Evolutionary conservation across 2,329 filamentous ascomycete species (phyloP), one percentile per base, ranked within the genome.

Genomic region (Arthrobotrys pseudoclavata): DNA sequence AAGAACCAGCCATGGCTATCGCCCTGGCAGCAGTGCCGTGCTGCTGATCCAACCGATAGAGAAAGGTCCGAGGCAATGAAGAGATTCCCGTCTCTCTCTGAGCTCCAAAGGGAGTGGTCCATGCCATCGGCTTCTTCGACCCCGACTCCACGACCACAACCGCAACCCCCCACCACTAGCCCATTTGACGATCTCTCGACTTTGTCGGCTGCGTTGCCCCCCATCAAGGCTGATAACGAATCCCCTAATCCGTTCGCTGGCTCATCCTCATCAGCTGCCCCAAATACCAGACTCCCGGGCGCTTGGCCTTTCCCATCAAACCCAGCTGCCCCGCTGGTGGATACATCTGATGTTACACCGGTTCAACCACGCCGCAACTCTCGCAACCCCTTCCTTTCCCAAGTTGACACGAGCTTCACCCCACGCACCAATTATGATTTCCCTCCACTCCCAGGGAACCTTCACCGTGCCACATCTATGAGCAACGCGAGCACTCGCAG

Each of bases 51-150:
- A 12, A 40, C 40, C 5, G 72, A 76, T 61, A 42, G 40, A 26
- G 72, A 69, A 53, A 76, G 72, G 22, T 76, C 72, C 6, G 75
- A 78, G 42, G 79, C 77, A 50, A 80, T 81, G 79, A 79, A 72
- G 52, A 79, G 79, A 47, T 81, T 80, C 62, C 80, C 80, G 31
- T 81, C 80, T 42, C 69, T 80, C 15, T 79, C 80, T 6, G 79
- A 79, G 48, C 78, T 81, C 20, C 70, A 80, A 34, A 55, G 61
- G 13, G 66, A 70, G 2, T 76, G 72, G 72, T 18, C 52, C 9
- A 24, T 29, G n/a, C 45, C 63, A n/a, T 40, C 70, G 6, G 6
- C 26, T 24, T 12, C 48, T 18, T 37, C 57, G 29, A 42, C 71
- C 15, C 40, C 55, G 6, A 64, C 62, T 13, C 55, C 53, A 45